Evolutionary conservation across 2,329 filamentous ascomycete genomes (phyloP).

Genomic region (Zasmidium cellare): DNA sequence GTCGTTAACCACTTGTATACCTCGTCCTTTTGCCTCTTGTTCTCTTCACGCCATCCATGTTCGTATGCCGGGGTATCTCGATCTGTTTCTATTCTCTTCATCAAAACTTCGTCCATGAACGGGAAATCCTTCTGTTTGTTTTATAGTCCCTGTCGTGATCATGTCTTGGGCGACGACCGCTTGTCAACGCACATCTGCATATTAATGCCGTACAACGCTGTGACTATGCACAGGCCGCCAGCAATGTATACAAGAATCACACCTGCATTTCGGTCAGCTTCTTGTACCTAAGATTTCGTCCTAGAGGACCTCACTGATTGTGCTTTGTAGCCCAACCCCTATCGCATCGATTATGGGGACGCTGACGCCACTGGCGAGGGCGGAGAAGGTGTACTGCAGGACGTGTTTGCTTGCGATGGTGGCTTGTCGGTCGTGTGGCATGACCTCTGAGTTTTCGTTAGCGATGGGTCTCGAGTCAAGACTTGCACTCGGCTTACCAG

Average conservation of each 20-base stretch:
- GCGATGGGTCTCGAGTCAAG: neutral
- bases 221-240: constrained; percentile 15
- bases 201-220: constrained; percentile 16
- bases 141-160: neutral
- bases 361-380: constrained; percentile 65
- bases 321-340: constrained; percentile 63
- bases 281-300: neutral
- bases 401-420: constrained; percentile 74
- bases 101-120: too few species aligned
- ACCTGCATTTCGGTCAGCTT: neutral
- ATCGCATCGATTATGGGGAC: constrained; percentile 69
- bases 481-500: constrained; percentile 35
- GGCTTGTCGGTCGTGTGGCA: constrained; percentile 67
- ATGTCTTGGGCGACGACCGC: neutral
- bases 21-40: too few species aligned
- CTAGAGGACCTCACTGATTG: constrained; percentile 10
- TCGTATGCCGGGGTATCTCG: too few species aligned
- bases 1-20: too few species aligned
- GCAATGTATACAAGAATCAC: constrained; percentile 21
- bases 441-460: constrained; percentile 56
- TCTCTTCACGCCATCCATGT: too few species aligned
- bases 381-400: constrained; percentile 71
- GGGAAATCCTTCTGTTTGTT: too few species aligned
- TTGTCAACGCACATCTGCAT: constrained; percentile 23
- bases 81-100: too few species aligned